These are phyloP conservation scores for Botryotinia calthae DNA, from an alignment of 2,329 filamentous ascomycete genomes.

Conservation along the genomic window DNA sequence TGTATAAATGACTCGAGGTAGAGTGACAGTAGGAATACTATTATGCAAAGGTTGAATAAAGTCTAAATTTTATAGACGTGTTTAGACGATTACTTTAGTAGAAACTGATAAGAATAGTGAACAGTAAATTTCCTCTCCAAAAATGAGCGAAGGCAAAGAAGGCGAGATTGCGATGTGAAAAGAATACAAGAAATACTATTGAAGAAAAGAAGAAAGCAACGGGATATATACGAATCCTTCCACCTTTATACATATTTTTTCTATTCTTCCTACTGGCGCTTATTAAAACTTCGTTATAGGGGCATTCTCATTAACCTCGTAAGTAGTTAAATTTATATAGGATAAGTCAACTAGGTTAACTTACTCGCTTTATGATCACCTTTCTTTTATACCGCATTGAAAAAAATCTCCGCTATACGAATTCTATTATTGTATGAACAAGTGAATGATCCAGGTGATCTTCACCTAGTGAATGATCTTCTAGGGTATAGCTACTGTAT, in stretches of 20 bases:
- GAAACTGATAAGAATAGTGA: not conserved
- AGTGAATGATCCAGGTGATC: no score
- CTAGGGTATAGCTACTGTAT: no score
- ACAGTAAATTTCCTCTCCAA: not conserved
- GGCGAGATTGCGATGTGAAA: not conserved
- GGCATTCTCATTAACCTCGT: not conserved
- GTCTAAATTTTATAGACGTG: not conserved
- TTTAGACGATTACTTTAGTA: not conserved
- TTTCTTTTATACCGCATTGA: no score
- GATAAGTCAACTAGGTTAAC: not conserved
- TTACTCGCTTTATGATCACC: no score
- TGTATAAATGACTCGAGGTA: not conserved
- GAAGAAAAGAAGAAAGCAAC: not conserved
- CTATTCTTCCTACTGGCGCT: not conserved
- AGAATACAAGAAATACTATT: not conserved
- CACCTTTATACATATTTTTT: not conserved
- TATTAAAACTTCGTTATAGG: not conserved
- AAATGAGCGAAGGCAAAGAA: not conserved
- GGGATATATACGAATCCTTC: not conserved
- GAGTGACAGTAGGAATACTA: not conserved
- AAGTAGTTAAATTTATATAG: not conserved
- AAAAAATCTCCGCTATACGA: no score
- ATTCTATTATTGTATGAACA: no score
- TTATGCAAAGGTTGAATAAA: not conserved
- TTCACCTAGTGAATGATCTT: no score